Conservation (phyloP, 1,284 basidiomycete species). For the Fomitiporia mediterranea region DNA sequence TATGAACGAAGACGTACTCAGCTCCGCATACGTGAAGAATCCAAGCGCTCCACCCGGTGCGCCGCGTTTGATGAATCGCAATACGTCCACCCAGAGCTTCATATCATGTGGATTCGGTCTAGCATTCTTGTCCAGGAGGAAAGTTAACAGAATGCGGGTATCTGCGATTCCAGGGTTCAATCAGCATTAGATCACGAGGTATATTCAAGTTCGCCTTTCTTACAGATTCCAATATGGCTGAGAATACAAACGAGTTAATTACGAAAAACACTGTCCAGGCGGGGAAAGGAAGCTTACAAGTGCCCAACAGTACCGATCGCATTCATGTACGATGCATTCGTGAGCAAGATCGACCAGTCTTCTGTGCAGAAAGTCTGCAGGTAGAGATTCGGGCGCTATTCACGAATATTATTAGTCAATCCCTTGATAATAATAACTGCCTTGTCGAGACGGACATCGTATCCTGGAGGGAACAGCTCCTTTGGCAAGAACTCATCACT, state of each 20-base stretch:
- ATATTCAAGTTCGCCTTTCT: conserved; percentile 17
- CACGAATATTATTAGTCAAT: not conserved
- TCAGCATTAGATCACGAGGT: too few relatives aligned
- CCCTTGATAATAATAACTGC: not conserved
- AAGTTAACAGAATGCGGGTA: conserved; percentile 52
- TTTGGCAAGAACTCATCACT: conserved; percentile 50
- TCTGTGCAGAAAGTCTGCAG: conserved; percentile 60
- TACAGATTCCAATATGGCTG: conserved; percentile 51
- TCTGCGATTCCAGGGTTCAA: conserved; percentile 31
- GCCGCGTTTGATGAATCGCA: conserved; percentile 54
- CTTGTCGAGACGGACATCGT: conserved; percentile 33
- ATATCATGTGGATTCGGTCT: conserved; percentile 51
- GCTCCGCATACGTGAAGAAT: conserved; percentile 64
- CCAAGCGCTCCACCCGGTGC: conserved; percentile 51
- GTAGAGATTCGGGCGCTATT: conserved; percentile 51
- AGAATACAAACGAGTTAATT: conserved; percentile 23
- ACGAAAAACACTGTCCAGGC: too few relatives aligned
- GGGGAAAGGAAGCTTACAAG: conserved; percentile 32
- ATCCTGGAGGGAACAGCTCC: conserved; percentile 58
- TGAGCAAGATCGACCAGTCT: conserved; percentile 54
- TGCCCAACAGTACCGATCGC: conserved; percentile 43
- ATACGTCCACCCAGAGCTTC: conserved; percentile 61
- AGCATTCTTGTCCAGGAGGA: conserved; percentile 50
- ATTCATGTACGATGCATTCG: conserved; percentile 54
- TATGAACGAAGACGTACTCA: conserved; percentile 36